Evolutionary conservation across 176 grass and related monocot species (phyloP), one percentile per base, ranked within the genome.

Genomic region (Lolium perenne): DNA sequence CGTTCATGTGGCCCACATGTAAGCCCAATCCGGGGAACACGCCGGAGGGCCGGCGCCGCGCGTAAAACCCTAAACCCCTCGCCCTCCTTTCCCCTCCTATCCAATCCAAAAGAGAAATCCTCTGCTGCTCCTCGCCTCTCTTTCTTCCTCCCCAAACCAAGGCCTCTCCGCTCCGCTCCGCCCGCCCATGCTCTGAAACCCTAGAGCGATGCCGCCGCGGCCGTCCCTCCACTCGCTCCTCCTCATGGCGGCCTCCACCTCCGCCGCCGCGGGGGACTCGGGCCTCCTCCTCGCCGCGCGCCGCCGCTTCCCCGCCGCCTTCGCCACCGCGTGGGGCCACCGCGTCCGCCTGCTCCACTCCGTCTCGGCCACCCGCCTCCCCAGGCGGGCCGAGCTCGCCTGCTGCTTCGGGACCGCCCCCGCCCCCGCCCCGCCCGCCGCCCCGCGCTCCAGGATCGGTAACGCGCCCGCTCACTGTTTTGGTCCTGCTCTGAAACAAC

Each of bases 181-280:
- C 14, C 38, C 47, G 32, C 32, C 65, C 62, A 72, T 83, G 79
- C 64, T 61, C 61, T 50, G 55, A 65, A 73, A 72, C 74, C 89
- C 57, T 79, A 78, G 15, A 46, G 85, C 55, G 81, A 91, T 91
- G 89, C 86, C 90, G 15, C 86, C 86, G 76, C 85, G 86, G 49
- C 86, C 82, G 21, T 91, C 89, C 7, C 86, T 85, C 71, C 82
- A 91, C 8, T 81, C 90, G 51, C 82, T 91, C 32, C 86, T 88
- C 70, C 62, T 85, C 70, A 91, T 85, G 82, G 89, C 81, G 61
- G 75, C 89, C 81, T 59, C 85, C 59, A 16, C 87, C 13, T 43
- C 86, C 23, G n/a, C 88, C 14, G 80, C 20, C 75, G 50, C 65
- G 58, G 80, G 85, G 75, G 75, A 50, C 75, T 29, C 67, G 48